These are phyloP conservation scores for Cubamyces sp. DNA, from an alignment of 768 basidiomycete species.

Conservation along the genomic window DNA sequence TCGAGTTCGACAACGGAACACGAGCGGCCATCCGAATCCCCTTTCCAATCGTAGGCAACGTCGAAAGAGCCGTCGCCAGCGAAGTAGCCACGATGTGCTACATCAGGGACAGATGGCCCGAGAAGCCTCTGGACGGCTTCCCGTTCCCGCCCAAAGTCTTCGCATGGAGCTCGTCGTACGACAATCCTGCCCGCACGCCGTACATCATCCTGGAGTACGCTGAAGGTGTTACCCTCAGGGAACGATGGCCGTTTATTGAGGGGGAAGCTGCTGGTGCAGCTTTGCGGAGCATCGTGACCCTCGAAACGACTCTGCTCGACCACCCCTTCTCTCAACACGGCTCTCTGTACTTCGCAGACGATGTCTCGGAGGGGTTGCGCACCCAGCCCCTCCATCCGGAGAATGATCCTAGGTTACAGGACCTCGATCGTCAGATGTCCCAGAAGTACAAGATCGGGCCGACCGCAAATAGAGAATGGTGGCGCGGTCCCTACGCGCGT, in stretches of 20 bases:
- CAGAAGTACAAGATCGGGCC: constrained; percentile 5
- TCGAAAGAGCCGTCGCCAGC: background rate
- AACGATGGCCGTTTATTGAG: background rate
- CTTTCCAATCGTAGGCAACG: constrained; percentile 2
- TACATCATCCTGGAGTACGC: constrained; percentile 6
- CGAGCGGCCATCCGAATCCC: constrained; percentile 8
- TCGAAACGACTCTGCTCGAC: background rate
- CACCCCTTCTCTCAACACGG: constrained; percentile 1
- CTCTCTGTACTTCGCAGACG: constrained; percentile 5
- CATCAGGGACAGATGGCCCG: background rate
- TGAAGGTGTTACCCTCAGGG: background rate
- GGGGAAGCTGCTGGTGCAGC: background rate
- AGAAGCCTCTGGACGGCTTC: background rate
- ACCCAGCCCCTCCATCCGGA: background rate
- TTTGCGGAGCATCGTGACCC: background rate
- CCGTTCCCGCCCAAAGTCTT: constrained; percentile 11
- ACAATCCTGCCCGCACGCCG: constrained; percentile 5
- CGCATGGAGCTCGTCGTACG: constrained; percentile 1
- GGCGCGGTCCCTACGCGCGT: background rate
- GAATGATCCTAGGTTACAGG: background rate
- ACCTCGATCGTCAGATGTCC: background rate
- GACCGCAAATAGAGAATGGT: constrained; percentile 9
- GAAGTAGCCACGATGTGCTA: constrained; percentile 13
- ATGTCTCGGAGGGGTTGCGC: background rate
- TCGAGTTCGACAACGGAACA: constrained; percentile 4